These are phyloP conservation scores for Thermothielavioides terrestris DNA, from an alignment of 495 filamentous ascomycete genomes.

Conservation along the genomic window DNA sequence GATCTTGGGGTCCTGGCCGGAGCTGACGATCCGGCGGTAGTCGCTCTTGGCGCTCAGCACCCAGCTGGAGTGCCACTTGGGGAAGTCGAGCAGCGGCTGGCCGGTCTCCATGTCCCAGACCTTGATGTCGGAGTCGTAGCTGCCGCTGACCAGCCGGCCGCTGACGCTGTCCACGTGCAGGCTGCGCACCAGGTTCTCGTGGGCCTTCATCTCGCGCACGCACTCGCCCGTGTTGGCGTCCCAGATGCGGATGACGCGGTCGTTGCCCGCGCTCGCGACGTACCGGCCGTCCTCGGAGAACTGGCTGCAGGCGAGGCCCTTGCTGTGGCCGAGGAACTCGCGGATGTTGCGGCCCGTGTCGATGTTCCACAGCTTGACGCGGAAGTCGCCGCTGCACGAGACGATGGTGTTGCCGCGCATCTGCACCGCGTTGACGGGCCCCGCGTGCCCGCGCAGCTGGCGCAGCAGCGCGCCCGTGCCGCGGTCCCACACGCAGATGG, in stretches of 20 bases:
- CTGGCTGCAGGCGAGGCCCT: conserved; percentile 90
- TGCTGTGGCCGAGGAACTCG: conserved; percentile 77
- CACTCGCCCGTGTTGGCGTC: conserved; percentile 83
- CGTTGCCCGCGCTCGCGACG: conserved; percentile 89
- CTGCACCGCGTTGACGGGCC: conserved; percentile 93
- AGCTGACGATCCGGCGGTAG: conserved; percentile 85
- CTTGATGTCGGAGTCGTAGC: conserved; percentile 89
- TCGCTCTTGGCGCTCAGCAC: conserved; percentile 91
- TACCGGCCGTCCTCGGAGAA: conserved; percentile 84
- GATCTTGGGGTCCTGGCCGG: conserved; percentile 84
- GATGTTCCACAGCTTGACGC: conserved; percentile 91
- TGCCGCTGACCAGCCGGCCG: conserved; percentile 76
- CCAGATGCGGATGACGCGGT: conserved; percentile 88
- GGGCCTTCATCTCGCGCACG: conserved; percentile 65
- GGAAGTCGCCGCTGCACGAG: conserved; percentile 84
- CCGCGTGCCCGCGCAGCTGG: conserved; percentile 71
- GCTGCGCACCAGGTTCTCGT: conserved; percentile 73
- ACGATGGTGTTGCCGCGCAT: conserved; percentile 85
- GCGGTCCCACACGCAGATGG: conserved; percentile 89
- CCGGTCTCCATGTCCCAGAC: conserved; percentile 78
- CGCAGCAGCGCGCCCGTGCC: conserved; percentile 61
- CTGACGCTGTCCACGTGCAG: conserved; percentile 80
- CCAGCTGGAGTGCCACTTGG: conserved; percentile 91
- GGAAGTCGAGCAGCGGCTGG: conserved; percentile 62
- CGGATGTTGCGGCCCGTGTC: conserved; percentile 74